These are phyloP conservation scores for Rhynchospora pubera DNA, from an alignment of 176 grass and related monocot genomes.

Conservation along the genomic window DNA sequence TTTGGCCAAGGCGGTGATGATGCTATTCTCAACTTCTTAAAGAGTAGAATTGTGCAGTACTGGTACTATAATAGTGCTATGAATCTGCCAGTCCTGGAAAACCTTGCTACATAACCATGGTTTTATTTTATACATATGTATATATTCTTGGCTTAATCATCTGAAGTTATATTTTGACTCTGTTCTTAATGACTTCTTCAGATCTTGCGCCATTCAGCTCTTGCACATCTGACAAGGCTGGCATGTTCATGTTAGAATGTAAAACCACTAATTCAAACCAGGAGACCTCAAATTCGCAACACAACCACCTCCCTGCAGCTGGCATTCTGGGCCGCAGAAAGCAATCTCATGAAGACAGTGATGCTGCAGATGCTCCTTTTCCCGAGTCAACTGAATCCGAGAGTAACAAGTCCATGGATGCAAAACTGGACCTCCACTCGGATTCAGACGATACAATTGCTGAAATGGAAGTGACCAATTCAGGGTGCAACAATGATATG, in stretches of 20 bases:
- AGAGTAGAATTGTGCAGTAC: not conserved
- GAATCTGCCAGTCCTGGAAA: not conserved
- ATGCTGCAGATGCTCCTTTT: not conserved
- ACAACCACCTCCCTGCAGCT: not conserved
- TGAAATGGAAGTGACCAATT: not conserved
- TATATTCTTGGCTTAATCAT: not conserved
- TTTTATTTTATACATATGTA: not conserved
- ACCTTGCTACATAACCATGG: not conserved
- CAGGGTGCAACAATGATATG: not conserved
- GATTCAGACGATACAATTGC: conserved; percentile 10
- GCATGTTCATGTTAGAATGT: conserved; percentile 21
- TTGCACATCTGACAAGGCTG: conserved; percentile 32
- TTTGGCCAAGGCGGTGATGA: not conserved
- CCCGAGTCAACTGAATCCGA: conserved; percentile 14
- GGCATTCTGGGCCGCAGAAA: not conserved
- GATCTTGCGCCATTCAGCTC: conserved; percentile 37
- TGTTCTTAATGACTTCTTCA: conserved; percentile 30
- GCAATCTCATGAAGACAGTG: conserved; percentile 1
- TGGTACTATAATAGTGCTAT: not conserved
- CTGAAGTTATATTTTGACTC: not conserved
- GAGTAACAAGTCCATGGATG: not conserved
- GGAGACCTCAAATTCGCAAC: conserved; percentile 20
- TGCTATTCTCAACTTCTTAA: not conserved
- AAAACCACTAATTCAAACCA: conserved; percentile 31
- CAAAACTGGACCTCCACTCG: conserved; percentile 2